Evolutionary conservation across 768 basidiomycete genomes (phyloP), one percentile per base, ranked within the genome.

Genomic region (Naganishia antarctica): DNA sequence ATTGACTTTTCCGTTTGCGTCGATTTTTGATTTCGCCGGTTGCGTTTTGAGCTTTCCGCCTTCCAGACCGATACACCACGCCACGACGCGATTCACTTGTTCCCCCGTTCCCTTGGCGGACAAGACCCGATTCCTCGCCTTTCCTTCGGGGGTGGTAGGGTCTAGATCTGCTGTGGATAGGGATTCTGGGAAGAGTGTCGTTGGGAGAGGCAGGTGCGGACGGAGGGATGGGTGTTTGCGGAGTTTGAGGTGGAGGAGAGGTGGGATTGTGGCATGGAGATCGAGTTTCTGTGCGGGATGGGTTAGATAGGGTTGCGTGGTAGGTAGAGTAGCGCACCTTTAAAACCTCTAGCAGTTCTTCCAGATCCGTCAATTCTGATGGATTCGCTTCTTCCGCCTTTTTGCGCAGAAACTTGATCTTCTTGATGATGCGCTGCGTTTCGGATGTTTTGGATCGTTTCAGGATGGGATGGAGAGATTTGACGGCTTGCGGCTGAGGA

Each of bases 381-480:
- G 21, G 78, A 50, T 67, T 66, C 31, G 50, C 57, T 45, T 21
- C 48, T 13, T 31, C 44, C 5, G 40, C 66, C 26, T 48, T 80
- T 57, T 67, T 88, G 88, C 87, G 80, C 29, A 86, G 75, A 26
- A 80, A 82, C 75, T 88, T 91, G 29, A 92, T 78, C 76, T 84
- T 86, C 80, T 91, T 93, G 64, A 91, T 82, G n/a, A 87, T 77
- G 73, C 87, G 88, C 75, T 87, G 88, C 0, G 83, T 84, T 79
- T 94, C 91, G 66, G 89, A 88, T 0, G 83, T 78, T 73, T 85
- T 89, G 11, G 87, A 87, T 71, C 87, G 89, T 80, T 90, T 93
- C 29, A 87, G 84, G 4, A 86, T 83, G 70, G 87, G 88, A 68
- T 83, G 82, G 9, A 88, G 82, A 68, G 87, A 86, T 73, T 84